Evolutionary conservation across 257 asterid species (phyloP).

Genomic region (Solanum tarapatanum): DNA sequence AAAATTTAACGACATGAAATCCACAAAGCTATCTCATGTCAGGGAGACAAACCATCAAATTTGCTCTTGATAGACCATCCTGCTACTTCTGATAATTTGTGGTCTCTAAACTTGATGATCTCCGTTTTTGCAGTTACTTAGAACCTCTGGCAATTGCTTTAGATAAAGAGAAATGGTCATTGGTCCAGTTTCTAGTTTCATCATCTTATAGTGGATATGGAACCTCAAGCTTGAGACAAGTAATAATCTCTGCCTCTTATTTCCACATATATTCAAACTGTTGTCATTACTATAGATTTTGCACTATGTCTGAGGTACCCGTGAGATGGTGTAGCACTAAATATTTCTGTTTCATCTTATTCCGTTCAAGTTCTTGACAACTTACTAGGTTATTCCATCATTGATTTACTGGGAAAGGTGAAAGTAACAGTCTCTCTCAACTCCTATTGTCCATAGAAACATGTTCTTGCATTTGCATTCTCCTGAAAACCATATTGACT

Average conservation of each 20-base stretch:
- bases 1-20: not conserved
- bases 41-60: not conserved
- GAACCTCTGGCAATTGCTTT: constrained; percentile 84
- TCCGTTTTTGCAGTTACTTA: constrained; percentile 53
- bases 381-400: not conserved
- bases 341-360: not conserved
- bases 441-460: not conserved
- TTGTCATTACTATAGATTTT: not conserved
- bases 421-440: not conserved
- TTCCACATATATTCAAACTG: not conserved
- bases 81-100: constrained; percentile 1
- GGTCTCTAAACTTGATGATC: constrained; percentile 11
- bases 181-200: constrained; percentile 84
- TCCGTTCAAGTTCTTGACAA: not conserved
- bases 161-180: constrained; percentile 90
- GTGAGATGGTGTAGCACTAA: not conserved
- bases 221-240: constrained; percentile 88
- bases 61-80: not conserved
- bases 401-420: not conserved
- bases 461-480: not conserved
- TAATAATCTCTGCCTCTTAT: constrained; percentile 17
- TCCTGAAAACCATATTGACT: not conserved
- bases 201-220: constrained; percentile 95
- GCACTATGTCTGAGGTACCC: not conserved
- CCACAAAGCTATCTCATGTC: not conserved